These are phyloP conservation scores for Curvularia verruculosa DNA, from an alignment of 2,329 filamentous ascomycete genomes.

Conservation along the genomic window DNA sequence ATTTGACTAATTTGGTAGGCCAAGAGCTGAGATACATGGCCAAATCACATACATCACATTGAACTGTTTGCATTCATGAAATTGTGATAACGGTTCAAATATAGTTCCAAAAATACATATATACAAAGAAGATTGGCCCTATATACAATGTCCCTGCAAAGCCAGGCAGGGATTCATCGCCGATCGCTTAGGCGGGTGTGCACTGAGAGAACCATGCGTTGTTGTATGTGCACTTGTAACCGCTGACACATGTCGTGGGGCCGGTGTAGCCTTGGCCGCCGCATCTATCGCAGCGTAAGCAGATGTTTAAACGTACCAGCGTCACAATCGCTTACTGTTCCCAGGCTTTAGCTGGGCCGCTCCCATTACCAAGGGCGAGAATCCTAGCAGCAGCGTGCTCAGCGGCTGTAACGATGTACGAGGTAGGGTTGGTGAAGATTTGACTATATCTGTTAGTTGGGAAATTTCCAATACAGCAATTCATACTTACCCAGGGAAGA, in stretches of 20 bases:
- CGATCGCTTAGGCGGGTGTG: not conserved
- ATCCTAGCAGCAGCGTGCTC: conserved; percentile 50
- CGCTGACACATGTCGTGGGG: conserved; percentile 24
- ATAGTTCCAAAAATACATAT: conserved; percentile 22
- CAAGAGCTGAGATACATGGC: no score
- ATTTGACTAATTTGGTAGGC: no score
- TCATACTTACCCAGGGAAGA: conserved; percentile 51
- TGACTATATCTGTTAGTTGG: conserved; percentile 31
- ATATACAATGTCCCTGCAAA: conserved; percentile 1
- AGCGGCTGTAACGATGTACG: conserved; percentile 46
- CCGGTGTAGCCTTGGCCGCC: conserved; percentile 28
- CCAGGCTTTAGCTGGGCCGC: conserved; percentile 3
- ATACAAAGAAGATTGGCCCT: conserved; percentile 19
- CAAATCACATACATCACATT: not conserved
- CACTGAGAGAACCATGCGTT: conserved; percentile 21
- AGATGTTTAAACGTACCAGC: not conserved
- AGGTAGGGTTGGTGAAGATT: conserved; percentile 48
- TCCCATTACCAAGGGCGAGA: conserved; percentile 30
- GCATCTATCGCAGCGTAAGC: conserved; percentile 22
- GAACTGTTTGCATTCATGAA: not conserved
- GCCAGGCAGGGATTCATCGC: not conserved
- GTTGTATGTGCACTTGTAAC: conserved; percentile 17
- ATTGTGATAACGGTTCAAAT: conserved; percentile 3
- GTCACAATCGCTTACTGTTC: conserved; percentile 6
- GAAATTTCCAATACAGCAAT: not conserved